Base-by-base conservation (phyloP, 2,329 filamentous ascomycete genomes). In the Fusarium equiseti region DNA sequence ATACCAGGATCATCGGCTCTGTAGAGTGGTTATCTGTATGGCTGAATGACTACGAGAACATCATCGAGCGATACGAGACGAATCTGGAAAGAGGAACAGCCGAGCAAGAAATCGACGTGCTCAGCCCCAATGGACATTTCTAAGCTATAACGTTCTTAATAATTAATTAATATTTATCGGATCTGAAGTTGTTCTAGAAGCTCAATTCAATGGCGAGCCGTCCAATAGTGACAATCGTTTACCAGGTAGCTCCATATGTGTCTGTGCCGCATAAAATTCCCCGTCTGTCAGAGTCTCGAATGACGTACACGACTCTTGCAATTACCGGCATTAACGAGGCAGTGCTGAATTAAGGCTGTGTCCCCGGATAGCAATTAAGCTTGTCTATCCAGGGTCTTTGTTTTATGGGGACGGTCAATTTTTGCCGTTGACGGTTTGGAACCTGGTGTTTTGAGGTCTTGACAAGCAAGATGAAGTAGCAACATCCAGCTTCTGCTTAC, bases 221-320 rank as follows among this genome's bases (percentile, higher is more conserved):
- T 38, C 45, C 44, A 57, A 50, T 57, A 27, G 29, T 27, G 40
- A 29, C 2, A 44, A 11, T 44, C 22, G 42, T 13, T 24, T 44
- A 24, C 9, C 29, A 46, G 35, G 15, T 9, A 32, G 24, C 53
- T 18, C 11, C 35, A 24, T 24, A 32, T 24, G 55, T 32, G 35
- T 26, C 46, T 15, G 46, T 32, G 55, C 46, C 46, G 32, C 42
- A 22, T 15, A 18, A 31, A 24, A 46, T 15, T 32, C 2, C 22
- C 13, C 16, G 24, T 52, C 18, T 42, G 32, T 22, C 49, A 52
- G 38, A 16, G 35, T 3, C 24, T 7, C 13, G 5, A 52, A 71
- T 71, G 68, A 71, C 67, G 68, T 60, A 32, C 27, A 71, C 58
- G 68, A 71, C 68, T 71, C 67, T 64, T 43, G 18, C 24, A 52